Conservation (phyloP, 768 basidiomycete species). For the Amyloporia xantha region DNA sequence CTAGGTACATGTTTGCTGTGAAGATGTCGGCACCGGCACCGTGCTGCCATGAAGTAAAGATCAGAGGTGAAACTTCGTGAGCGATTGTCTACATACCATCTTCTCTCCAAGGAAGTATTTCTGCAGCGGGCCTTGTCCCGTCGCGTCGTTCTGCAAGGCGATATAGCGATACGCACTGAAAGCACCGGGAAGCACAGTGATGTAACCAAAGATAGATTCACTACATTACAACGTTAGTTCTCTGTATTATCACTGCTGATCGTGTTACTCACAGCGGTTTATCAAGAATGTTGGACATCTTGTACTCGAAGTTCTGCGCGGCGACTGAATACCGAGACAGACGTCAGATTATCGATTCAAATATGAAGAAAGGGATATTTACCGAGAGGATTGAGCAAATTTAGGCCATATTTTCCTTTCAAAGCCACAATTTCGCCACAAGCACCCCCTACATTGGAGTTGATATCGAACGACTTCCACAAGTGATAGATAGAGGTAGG, state of each 20-base stretch:
- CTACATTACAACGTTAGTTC: constrained; percentile 21
- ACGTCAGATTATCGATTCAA: background rate
- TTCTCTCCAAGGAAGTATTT: constrained; percentile 98
- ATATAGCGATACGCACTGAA: constrained; percentile 91
- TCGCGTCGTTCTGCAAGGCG: constrained; percentile 79
- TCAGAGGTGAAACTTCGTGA: background rate
- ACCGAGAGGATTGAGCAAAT: constrained; percentile 73
- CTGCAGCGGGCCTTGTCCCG: constrained; percentile 82
- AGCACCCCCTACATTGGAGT: constrained; percentile 85
- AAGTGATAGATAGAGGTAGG: constrained; percentile 86
- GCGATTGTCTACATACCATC: constrained; percentile 42
- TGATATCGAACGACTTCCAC: constrained; percentile 94
- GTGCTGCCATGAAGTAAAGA: constrained; percentile 38
- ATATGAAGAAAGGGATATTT: constrained; percentile 7
- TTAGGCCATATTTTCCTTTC: constrained; percentile 76
- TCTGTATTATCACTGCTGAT: background rate
- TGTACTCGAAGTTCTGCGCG: constrained; percentile 92
- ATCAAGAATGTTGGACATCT: constrained; percentile 90
- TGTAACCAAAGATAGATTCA: constrained; percentile 88
- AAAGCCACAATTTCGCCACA: constrained; percentile 95
- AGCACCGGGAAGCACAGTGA: constrained; percentile 88
- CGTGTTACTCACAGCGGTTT: constrained; percentile 59
- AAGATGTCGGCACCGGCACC: constrained; percentile 86
- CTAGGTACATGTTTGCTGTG: constrained; percentile 94
- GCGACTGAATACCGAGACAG: constrained; percentile 50